Evolutionary conservation across 2,329 filamentous ascomycete species (phyloP).

Genomic region (Verticillium alfalfae): DNA sequence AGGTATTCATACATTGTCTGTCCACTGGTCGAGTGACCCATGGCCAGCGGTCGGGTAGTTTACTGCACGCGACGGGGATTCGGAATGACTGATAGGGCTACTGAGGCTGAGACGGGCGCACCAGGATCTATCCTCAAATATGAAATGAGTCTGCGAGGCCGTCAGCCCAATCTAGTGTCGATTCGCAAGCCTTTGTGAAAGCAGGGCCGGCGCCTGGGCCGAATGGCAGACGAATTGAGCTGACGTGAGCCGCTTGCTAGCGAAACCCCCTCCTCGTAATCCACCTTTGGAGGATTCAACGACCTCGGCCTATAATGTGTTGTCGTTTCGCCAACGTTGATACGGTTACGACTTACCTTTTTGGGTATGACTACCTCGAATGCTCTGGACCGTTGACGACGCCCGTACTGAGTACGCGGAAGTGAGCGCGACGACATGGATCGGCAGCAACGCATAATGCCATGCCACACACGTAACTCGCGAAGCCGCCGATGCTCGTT

Average conservation of each 20-base stretch:
- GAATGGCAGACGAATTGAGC: neutral
- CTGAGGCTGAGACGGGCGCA: too few relatives aligned
- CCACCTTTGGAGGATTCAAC: neutral
- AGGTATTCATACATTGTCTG: too few relatives aligned
- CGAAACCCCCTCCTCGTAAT: neutral
- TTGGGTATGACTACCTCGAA: neutral
- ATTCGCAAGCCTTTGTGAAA: neutral
- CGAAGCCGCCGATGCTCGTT: neutral
- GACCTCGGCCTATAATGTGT: neutral
- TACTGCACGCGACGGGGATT: too few relatives aligned
- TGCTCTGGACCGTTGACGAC: neutral
- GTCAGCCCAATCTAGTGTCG: neutral
- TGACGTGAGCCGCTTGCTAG: neutral
- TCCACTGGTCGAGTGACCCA: too few relatives aligned
- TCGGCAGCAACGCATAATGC: neutral
- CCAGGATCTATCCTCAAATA: too few relatives aligned
- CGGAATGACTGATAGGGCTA: too few relatives aligned
- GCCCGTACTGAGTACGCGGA: neutral
- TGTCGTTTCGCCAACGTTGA: neutral
- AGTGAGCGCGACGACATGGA: neutral
- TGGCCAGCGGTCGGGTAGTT: too few relatives aligned
- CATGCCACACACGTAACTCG: neutral
- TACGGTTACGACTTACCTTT: neutral
- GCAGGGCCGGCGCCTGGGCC: neutral
- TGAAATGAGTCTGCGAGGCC: neutral